A percentile compares a stretch with the other conserved stretches of the same genome.
Evolutionary conservation across 805 yeast genomes (phyloP).

Genomic region (Candida chauliodis): DNA sequence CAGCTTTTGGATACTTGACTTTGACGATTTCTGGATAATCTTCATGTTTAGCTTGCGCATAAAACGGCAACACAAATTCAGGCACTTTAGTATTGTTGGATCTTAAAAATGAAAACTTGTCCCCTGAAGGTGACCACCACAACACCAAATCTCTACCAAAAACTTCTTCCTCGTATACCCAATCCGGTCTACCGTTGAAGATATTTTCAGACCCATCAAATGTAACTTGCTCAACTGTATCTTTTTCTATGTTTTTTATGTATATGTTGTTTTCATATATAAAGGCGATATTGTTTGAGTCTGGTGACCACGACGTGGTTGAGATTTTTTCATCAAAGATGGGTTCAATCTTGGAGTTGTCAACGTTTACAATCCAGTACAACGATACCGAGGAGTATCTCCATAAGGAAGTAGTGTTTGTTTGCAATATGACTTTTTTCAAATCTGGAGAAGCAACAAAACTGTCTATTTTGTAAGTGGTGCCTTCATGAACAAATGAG

Average conservation of each 20-base stretch:
- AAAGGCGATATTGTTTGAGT: constrained; percentile 51
- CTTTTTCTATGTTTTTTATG: constrained; percentile 35
- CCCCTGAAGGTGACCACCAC: constrained; percentile 73
- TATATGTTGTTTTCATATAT: constrained; percentile 55
- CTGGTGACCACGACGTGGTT: constrained; percentile 63
- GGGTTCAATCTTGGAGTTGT: constrained; percentile 25
- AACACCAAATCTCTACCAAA: constrained; percentile 53
- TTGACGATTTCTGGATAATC: constrained; percentile 45
- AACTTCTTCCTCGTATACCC: constrained; percentile 86
- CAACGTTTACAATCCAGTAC: constrained; percentile 61
- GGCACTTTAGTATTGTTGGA: constrained; percentile 61
- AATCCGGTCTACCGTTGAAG: constrained; percentile 71
- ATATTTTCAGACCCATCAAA: constrained; percentile 50
- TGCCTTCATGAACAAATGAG: constrained; percentile 36
- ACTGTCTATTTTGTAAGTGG: constrained; percentile 45
- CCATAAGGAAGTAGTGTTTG: constrained; percentile 62
- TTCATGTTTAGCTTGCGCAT: constrained; percentile 30
- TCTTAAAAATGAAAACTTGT: constrained; percentile 50
- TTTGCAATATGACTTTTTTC: constrained; percentile 52
- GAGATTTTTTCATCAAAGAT: constrained; percentile 31
- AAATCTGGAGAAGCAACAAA: constrained; percentile 68
- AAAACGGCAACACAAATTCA: constrained; percentile 49
- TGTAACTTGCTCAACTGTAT: constrained; percentile 34
- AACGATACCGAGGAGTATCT: constrained; percentile 64
- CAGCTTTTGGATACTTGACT: constrained; percentile 70